Base-by-base conservation (phyloP, 2,329 filamentous ascomycete species). In the Dryadomyces sulphureus region DNA sequence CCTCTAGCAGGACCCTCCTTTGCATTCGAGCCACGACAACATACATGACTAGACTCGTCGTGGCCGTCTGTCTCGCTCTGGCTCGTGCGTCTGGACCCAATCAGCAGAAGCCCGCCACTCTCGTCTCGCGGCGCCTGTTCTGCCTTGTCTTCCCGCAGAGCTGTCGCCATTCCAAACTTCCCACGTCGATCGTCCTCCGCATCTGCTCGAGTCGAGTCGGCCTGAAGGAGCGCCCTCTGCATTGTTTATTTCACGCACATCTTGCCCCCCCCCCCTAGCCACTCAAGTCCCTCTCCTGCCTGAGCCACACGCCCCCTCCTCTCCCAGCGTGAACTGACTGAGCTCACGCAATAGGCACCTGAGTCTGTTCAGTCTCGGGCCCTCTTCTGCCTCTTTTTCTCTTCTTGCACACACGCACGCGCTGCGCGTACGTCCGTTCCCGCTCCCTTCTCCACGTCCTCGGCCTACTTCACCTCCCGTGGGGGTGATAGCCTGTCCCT, bases 11-110 rank as follows among this genome's bases (percentile, higher is more conserved):
- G 36, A 42, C 32, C 16, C 40, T 16, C 30, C 27, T 11, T 21
- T 35, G 48, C 40, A 52, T 38, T 52, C 45, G 50, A 50, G 48
- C 50, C 50, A 52, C 50, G 50, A 52, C 50, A 50, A 20, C 48
- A 25, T 38, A 45, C 48, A 51, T 45, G 27, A 20, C 24, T 9
- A 16, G 21, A 22, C 43, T 45, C 34, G 30, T 25, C 21, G 5
- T n/a, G 11, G 32, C n/a, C 27, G 16, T 32, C 24, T 24, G n/a
- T 8, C 32, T 25, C 7, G 14, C 14, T 43, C 30, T 43, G 12
- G 6, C 8, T 43, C 30, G 7, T 4, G 17, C 17, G 22, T n/a
- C n/a, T 11, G 9, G 21, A n/a, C 7, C 30, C 30, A 36, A 35
- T 25, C 43, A 45, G 32, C 41, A 20, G 3, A 16, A 12, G 21